Conservation (phyloP, 2,329 filamentous ascomycete species). For the Hymenotorrendiella dingleyae region DNA sequence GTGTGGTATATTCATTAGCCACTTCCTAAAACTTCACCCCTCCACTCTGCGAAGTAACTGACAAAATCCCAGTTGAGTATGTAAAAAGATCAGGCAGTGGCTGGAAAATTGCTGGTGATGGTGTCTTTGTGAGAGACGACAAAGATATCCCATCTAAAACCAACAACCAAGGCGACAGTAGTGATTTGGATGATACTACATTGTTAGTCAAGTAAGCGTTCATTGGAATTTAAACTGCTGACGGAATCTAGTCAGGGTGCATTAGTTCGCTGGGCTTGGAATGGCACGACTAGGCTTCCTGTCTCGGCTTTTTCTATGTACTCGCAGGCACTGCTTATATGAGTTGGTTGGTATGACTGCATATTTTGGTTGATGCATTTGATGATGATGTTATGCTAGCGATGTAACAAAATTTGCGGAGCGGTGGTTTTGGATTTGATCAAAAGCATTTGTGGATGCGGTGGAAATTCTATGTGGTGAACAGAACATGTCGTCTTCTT, state of each 20-base stretch:
- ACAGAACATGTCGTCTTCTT: too few species aligned
- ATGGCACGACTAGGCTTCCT: constrained; percentile 23
- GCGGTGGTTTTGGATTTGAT: too few species aligned
- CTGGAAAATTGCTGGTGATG: constrained; percentile 41
- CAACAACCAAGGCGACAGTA: constrained; percentile 4
- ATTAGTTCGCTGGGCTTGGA: constrained; percentile 26
- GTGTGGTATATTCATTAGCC: background rate
- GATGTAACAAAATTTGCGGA: too few species aligned
- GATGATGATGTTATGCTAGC: too few species aligned
- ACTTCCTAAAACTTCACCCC: too few species aligned
- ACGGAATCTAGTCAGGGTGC: constrained; percentile 17
- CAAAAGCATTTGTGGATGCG: too few species aligned
- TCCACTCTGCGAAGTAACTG: too few species aligned
- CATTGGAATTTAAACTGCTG: constrained; percentile 5
- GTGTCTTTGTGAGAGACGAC: constrained; percentile 38
- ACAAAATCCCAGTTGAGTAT: constrained; percentile 36
- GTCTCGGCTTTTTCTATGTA: constrained; percentile 21
- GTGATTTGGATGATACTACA: constrained; percentile 9
- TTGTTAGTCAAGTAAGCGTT: constrained; percentile 25
- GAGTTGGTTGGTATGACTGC: too few species aligned
- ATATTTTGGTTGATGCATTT: too few species aligned
- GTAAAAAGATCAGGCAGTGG: constrained; percentile 33
- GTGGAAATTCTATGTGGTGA: too few species aligned
- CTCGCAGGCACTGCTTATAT: too few species aligned
- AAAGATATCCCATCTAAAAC: constrained; percentile 3